phyloP scores from a whole-genome alignment of 1,284 basidiomycete genomes.

The Malassezia slooffiae region DNA sequence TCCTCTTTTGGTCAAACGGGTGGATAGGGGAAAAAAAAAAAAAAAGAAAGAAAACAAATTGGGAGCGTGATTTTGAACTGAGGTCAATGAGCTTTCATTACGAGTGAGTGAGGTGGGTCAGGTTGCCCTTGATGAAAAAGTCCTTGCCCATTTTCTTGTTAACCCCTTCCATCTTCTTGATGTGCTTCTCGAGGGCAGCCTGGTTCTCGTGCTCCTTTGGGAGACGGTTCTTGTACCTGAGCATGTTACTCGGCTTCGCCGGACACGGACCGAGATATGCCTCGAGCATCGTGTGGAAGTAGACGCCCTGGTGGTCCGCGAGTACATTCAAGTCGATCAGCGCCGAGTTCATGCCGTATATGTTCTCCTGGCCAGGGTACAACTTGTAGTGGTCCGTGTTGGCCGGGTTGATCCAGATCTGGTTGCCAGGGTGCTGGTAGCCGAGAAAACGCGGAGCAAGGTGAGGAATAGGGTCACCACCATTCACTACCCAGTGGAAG shows the following conservation, averaged over 20 bases:
- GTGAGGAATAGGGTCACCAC: conserved; percentile 20
- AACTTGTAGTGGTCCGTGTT: conserved; percentile 16
- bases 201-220: too few species aligned
- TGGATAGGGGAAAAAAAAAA: too few species aligned
- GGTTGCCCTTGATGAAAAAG: too few species aligned
- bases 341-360: conserved; percentile 21
- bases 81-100: too few species aligned
- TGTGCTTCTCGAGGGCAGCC: too few species aligned
- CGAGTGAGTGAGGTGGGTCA: too few species aligned
- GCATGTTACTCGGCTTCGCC: background rate
- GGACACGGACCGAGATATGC: conserved; percentile 19
- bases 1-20: too few species aligned
- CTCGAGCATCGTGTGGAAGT: conserved; percentile 26
- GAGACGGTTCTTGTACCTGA: too few species aligned
- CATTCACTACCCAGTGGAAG: conserved; percentile 24
- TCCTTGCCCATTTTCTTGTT: too few species aligned
- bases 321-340: conserved; percentile 10
- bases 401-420: conserved; percentile 28
- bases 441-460: conserved; percentile 16
- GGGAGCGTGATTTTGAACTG: too few species aligned
- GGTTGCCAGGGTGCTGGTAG: conserved; percentile 21
- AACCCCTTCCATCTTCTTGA: too few species aligned
- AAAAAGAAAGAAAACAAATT: too few species aligned
- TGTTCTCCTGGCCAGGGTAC: conserved; percentile 31
- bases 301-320: conserved; percentile 23